Evolutionary conservation across 2,329 filamentous ascomycete species (phyloP), one percentile per base, ranked within the genome.

Genomic region (Monosporascus sp.): DNA sequence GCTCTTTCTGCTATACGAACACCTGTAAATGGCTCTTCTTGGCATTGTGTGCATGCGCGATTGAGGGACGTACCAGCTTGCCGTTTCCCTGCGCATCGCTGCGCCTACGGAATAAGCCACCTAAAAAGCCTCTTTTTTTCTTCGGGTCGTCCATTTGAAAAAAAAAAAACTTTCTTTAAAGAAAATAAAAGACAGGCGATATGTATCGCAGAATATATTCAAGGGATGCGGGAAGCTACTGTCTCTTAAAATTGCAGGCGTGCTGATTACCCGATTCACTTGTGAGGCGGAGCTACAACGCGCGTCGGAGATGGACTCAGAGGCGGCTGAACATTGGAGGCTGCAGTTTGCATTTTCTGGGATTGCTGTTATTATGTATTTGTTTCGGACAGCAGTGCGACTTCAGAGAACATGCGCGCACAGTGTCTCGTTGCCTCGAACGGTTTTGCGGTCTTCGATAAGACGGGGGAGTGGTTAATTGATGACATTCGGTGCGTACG

Each of bases 91-190:
- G 69, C 22, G 74, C 69, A 51, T 71, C 69, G 65, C 74, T 78
- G 55, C 73, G 73, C 56, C 70, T 75, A 57, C 78, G 75, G 59
- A 83, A 72, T 52, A 84, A 67, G 55, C 70, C 71, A 35, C 72
- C 70, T 74, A 74, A 77, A 56, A 80, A 76, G 48, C 74, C 69
- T n/a, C 24, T 46, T 60, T 73, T 76, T 67, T 75, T 75, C 60
- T 72, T 71, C 50, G 61, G 58, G 58, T 66, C 65, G 50, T 60
- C 57, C 65, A 66, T 67, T 24, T 1, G 26, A 31, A 24, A 43
- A 24, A 31, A 24, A 43, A 24, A 5, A 5, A 9, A 18, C 15
- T n/a, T 17, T 7, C 18, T 7, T 6, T 43, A 22, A 9, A 43
- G 1, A 5, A 43, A 18, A 31, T 11, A 11, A 35, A 35, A 14